Conservation (phyloP, 2,329 filamentous ascomycete species). For the Microdochium trichocladiopsis region DNA sequence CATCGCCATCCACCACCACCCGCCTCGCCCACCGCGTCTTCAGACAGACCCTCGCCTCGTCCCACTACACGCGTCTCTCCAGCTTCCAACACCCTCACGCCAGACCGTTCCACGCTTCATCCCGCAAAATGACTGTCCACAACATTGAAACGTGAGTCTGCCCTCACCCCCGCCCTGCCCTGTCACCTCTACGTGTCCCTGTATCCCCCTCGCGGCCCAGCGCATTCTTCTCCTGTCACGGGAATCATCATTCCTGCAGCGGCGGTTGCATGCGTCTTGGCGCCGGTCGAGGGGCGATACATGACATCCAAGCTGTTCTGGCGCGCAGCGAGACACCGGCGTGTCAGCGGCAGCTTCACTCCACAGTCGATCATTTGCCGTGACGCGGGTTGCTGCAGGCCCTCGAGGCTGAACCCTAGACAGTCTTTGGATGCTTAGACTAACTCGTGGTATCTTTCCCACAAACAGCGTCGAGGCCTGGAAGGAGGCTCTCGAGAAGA, state of each 20-base stretch:
- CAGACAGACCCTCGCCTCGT: background rate
- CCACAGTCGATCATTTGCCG: too few species aligned
- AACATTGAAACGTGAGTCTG: conserved; percentile 27
- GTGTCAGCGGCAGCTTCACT: too few species aligned
- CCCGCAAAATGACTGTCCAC: conserved; percentile 35
- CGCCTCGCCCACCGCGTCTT: background rate
- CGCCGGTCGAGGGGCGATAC: too few species aligned
- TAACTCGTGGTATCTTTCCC: too few species aligned
- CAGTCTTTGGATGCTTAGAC: too few species aligned
- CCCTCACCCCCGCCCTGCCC: too few species aligned
- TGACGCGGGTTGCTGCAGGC: too few species aligned
- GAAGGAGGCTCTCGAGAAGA: conserved; percentile 19
- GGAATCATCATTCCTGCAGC: too few species aligned
- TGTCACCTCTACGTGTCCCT: background rate
- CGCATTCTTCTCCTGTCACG: background rate
- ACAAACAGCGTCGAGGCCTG: conserved; percentile 20
- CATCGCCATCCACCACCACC: background rate
- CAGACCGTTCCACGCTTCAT: conserved; percentile 28
- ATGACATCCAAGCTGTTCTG: too few species aligned
- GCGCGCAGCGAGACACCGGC: too few species aligned
- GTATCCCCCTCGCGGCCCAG: background rate
- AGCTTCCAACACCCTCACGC: conserved; percentile 2
- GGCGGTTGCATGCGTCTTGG: too few species aligned
- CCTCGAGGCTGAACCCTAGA: too few species aligned
- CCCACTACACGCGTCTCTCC: background rate